A percentile compares a stretch with the other conserved stretches of the same genome.
Conservation (phyloP, 768 basidiomycete species). For the Pilatotrama ljubarskyi region DNA sequence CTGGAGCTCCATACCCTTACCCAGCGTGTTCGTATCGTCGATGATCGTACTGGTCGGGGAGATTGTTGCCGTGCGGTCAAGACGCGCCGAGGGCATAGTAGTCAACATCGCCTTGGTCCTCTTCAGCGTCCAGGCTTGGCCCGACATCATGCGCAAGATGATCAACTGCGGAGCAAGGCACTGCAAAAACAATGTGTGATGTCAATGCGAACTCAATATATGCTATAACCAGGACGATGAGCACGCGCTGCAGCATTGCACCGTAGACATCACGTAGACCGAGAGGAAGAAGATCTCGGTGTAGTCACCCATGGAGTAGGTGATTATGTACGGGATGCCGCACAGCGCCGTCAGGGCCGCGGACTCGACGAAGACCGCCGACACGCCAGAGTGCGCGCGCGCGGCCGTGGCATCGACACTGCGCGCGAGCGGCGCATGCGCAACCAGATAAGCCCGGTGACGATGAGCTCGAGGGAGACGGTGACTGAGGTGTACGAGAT, state of each 20-base stretch:
- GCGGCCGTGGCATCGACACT: neutral
- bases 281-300: constrained; percentile 19
- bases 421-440: constrained; percentile 10
- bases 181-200: neutral
- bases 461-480: constrained; percentile 16
- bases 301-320: constrained; percentile 12
- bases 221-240: too few species aligned
- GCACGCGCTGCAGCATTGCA: too few species aligned
- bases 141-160: constrained; percentile 6
- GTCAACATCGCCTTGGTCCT: neutral
- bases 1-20: neutral
- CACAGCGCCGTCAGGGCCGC: constrained; percentile 17
- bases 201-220: neutral
- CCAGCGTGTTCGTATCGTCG: neutral
- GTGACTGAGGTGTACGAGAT: constrained; percentile 2
- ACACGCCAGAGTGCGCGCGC: constrained; percentile 4
- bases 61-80: neutral
- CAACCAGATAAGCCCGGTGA: constrained; percentile 18
- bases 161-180: constrained; percentile 16
- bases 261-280: constrained; percentile 21
- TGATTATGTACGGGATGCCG: constrained; percentile 21
- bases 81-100: neutral
- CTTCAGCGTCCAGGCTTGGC: constrained; percentile 6
- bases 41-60: neutral
- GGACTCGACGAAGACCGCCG: constrained; percentile 16